Base-by-base conservation (phyloP, 352 stramenopile species). In the Phytophthora capsici region DNA sequence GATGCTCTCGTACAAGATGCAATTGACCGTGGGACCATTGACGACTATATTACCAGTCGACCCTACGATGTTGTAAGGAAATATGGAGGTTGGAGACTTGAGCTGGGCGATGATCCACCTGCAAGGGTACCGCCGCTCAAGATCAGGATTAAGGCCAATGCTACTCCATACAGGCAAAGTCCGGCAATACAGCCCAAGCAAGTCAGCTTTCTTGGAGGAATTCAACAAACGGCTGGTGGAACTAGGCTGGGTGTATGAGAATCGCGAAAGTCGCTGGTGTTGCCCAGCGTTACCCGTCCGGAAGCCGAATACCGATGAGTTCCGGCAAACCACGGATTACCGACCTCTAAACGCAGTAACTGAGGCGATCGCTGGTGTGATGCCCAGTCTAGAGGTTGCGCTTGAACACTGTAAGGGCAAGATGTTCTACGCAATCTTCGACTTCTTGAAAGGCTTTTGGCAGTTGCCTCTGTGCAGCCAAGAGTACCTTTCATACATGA, bases 361-460 rank as follows among this genome's bases (percentile, higher is more conserved):
- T 1, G 41, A 61, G 19, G 28, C 40, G 13, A 61, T 61, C 6
- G 41, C 41, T 28, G 53, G 53, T 16, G 53, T 61, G 2, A 61
- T 61, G 41, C 53, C 41, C 7, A 61, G 26, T 30, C 3, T 62
- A 19, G 44, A 50, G 30, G 44, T 50, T 4, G 44, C 23, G 1
- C 23, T 37, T 2, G 23, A 50, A 12, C 22, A 50, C 14, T 50
- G 23, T 9, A 36, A 25, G 9, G 22, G 23, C 4, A 50, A 23
- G 6, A 50, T 50, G 44, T 50, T 16, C 14, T 50, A 23, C 30
- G 25, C 34, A 5, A 40, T 63, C 8, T 62, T 69, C 16, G 68
- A 66, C 32, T 61, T 73, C 19, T 30, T 72, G 20, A 68, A 73
- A 30, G 62, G 63, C 2, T 76, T 72, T 25, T 76, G 49, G 67